Evolutionary conservation across 768 basidiomycete genomes (phyloP).

Genomic region (Suillus hirtellus): DNA sequence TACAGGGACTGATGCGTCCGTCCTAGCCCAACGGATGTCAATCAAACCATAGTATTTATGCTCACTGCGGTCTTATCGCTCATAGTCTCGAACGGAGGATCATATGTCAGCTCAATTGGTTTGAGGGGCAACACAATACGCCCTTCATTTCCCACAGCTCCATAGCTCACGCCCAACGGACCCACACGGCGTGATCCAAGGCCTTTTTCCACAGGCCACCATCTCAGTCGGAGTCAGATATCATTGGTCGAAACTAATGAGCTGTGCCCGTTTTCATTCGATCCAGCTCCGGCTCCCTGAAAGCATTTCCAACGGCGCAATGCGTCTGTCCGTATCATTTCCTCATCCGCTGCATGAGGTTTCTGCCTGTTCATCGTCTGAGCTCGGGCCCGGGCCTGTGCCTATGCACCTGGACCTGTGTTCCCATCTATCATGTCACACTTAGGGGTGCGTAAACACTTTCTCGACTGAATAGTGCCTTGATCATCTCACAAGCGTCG

Average conservation of each 20-base stretch:
- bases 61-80: neutral
- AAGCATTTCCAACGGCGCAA: neutral
- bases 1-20: neutral
- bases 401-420: neutral
- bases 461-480: neutral
- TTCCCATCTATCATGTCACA: neutral
- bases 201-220: neutral
- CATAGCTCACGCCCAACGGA: neutral
- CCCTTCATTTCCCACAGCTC: slow-evolving; percentile 2
- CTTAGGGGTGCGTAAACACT: neutral
- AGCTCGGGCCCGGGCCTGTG: neutral
- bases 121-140: neutral
- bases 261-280: neutral
- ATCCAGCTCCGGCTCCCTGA: neutral
- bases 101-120: neutral
- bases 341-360: slow-evolving; percentile 3
- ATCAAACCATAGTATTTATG: neutral
- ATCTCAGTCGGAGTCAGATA: neutral
- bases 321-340: neutral
- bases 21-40: neutral
- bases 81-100: neutral
- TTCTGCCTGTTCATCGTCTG: slow-evolving; percentile 6
- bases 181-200: neutral
- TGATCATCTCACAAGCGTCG: neutral
- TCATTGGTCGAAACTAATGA: neutral